Conservation (phyloP, 1,284 basidiomycete genomes). For the Ceratobasidium theobromae region DNA sequence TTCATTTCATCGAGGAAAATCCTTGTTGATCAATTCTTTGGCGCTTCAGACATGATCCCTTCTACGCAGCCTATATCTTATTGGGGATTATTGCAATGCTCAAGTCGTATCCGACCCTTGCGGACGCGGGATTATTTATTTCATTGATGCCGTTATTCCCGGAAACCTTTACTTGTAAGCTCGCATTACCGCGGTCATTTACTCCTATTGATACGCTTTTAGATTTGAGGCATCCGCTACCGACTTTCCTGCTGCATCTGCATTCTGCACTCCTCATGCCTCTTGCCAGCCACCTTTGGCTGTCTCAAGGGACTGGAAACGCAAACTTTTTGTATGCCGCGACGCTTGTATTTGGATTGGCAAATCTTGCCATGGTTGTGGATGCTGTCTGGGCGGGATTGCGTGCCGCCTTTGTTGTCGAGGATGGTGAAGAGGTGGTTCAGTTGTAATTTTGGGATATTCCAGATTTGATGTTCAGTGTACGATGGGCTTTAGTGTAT, state of each 20-base stretch:
- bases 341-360: slow-evolving; percentile 89
- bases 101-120: slow-evolving; percentile 90
- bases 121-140: slow-evolving; percentile 85
- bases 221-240: slow-evolving; percentile 88
- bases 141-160: slow-evolving; percentile 81
- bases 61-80: slow-evolving; percentile 79
- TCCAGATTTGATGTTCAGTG: slow-evolving; percentile 6
- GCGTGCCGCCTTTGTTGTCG: slow-evolving; percentile 62
- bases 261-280: slow-evolving; percentile 88
- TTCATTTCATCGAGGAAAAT: not conserved
- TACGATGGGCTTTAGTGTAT: not conserved
- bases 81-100: slow-evolving; percentile 79
- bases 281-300: slow-evolving; percentile 90
- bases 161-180: slow-evolving; percentile 79
- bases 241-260: slow-evolving; percentile 79
- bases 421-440: slow-evolving; percentile 56
- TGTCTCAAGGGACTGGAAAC: slow-evolving; percentile 89
- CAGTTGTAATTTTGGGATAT: slow-evolving; percentile 52
- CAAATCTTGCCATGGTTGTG: slow-evolving; percentile 78
- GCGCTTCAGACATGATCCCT: slow-evolving; percentile 69
- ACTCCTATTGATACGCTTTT: slow-evolving; percentile 2
- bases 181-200: not conserved
- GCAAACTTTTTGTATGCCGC: slow-evolving; percentile 99
- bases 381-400: slow-evolving; percentile 82
- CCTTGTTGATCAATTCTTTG: slow-evolving; percentile 1